phyloP scores from a whole-genome alignment of 495 filamentous ascomycete genomes.

The Thozetella sp. region DNA sequence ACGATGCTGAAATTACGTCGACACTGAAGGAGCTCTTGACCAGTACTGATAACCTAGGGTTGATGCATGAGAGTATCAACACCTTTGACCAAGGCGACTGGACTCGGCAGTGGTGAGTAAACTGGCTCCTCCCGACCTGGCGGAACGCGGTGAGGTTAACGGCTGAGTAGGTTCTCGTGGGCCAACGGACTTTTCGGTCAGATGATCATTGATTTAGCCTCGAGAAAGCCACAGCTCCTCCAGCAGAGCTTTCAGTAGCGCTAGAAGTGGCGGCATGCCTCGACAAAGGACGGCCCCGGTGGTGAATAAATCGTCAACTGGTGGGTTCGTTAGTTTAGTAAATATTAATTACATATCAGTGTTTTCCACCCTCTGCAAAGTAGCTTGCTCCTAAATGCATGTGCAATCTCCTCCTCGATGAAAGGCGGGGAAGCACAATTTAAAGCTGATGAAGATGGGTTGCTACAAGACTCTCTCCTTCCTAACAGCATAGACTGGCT shows the following conservation, averaged over 20 bases:
- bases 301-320: too few relatives aligned
- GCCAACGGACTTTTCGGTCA: conserved; percentile 71
- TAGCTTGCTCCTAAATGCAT: too few relatives aligned
- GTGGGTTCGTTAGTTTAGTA: too few relatives aligned
- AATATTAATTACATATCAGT: too few relatives aligned
- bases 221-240: conserved; percentile 38
- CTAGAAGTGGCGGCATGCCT: too few relatives aligned
- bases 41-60: conserved; percentile 57
- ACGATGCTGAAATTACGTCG: conserved; percentile 48
- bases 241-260: conserved; percentile 37
- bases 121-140: not conserved
- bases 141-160: conserved; percentile 9
- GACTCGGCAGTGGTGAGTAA: conserved; percentile 59
- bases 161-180: conserved; percentile 61
- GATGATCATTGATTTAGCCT: conserved; percentile 59
- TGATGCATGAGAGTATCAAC: conserved; percentile 66
- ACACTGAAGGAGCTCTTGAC: conserved; percentile 47
- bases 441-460: too few relatives aligned
- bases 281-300: too few relatives aligned
- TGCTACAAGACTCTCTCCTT: too few relatives aligned
- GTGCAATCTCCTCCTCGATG: too few relatives aligned
- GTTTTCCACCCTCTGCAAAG: too few relatives aligned
- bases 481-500: too few relatives aligned
- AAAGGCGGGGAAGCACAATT: too few relatives aligned
- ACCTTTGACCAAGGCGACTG: conserved; percentile 49